These are phyloP conservation scores for Cucurbitaria berberidis DNA, from an alignment of 2,329 filamentous ascomycete genomes.

Conservation along the genomic window DNA sequence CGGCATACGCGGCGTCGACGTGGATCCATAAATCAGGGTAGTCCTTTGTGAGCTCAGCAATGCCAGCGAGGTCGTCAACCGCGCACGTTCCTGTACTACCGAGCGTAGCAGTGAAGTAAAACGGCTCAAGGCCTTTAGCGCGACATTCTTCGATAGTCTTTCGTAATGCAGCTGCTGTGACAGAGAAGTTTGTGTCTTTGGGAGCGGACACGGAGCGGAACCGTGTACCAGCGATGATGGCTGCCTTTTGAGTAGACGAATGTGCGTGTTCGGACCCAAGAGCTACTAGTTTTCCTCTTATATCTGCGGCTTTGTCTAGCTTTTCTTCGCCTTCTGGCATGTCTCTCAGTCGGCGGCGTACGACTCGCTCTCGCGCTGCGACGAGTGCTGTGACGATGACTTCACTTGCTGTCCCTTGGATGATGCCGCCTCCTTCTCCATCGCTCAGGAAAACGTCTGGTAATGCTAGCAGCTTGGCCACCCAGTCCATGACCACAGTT, in stretches of 20 bases:
- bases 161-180: conserved; percentile 70
- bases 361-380: conserved; percentile 72
- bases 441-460: conserved; percentile 76
- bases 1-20: conserved; percentile 91
- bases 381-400: conserved; percentile 86
- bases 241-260: conserved; percentile 84
- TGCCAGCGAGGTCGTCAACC: conserved; percentile 77
- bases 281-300: conserved; percentile 76
- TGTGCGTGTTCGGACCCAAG: conserved; percentile 81
- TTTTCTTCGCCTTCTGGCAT: conserved; percentile 44
- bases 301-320: conserved; percentile 67
- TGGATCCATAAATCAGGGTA: conserved; percentile 82
- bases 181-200: conserved; percentile 68
- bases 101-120: conserved; percentile 82
- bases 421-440: conserved; percentile 84
- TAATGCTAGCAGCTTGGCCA: conserved; percentile 75
- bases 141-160: conserved; percentile 69
- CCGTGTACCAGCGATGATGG: conserved; percentile 83
- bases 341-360: conserved; percentile 56
- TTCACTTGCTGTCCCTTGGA: conserved; percentile 89
- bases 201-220: conserved; percentile 72
- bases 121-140: conserved; percentile 76
- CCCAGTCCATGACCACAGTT: conserved; percentile 91
- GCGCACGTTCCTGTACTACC: conserved; percentile 90
- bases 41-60: conserved; percentile 62